Percentiles rank a stretch among this genome's conserved stretches.
Evolutionary conservation across 768 basidiomycete species (phyloP).

Genomic region (Pholiota molesta): DNA sequence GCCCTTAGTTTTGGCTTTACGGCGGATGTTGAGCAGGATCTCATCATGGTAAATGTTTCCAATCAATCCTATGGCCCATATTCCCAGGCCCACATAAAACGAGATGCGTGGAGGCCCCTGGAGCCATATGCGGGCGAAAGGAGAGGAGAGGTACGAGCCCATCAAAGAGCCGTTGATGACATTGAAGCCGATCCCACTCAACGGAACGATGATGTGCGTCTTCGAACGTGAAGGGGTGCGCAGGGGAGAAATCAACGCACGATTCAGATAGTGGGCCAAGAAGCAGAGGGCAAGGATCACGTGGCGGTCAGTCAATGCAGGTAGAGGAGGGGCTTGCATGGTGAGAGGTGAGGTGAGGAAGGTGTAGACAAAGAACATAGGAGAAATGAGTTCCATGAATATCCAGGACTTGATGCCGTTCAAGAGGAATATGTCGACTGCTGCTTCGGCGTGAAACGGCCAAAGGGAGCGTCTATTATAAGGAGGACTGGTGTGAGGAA

Average conservation of each 20-base stretch:
- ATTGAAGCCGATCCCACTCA: constrained; percentile 68
- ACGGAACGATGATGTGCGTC: constrained; percentile 66
- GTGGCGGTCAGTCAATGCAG: constrained; percentile 41
- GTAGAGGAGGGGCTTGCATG: constrained; percentile 29
- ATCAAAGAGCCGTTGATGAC: constrained; percentile 69
- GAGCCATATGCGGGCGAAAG: constrained; percentile 48
- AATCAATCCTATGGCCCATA: constrained; percentile 73
- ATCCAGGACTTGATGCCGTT: constrained; percentile 76
- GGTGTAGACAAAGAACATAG: constrained; percentile 52
- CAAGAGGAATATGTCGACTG: constrained; percentile 48
- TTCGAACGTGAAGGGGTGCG: constrained; percentile 80
- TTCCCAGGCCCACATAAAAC: constrained; percentile 64
- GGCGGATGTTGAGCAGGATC: constrained; percentile 79
- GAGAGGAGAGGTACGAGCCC: constrained; percentile 71
- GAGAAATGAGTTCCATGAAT: constrained; percentile 73
- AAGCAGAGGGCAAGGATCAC: constrained; percentile 59
- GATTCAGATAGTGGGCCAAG: constrained; percentile 81
- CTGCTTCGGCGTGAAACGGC: constrained; percentile 63
- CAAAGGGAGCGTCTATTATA: constrained; percentile 77
- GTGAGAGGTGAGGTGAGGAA: constrained; percentile 55
- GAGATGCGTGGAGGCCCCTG: constrained; percentile 33
- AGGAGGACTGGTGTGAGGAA: constrained; percentile 41
- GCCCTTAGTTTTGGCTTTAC: constrained; percentile 52
- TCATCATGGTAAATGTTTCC: constrained; percentile 93
- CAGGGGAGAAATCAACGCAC: constrained; percentile 78